Base-by-base conservation (phyloP, 1,284 basidiomycete species). In the Cutaneotrichosporon curvatum region DNA sequence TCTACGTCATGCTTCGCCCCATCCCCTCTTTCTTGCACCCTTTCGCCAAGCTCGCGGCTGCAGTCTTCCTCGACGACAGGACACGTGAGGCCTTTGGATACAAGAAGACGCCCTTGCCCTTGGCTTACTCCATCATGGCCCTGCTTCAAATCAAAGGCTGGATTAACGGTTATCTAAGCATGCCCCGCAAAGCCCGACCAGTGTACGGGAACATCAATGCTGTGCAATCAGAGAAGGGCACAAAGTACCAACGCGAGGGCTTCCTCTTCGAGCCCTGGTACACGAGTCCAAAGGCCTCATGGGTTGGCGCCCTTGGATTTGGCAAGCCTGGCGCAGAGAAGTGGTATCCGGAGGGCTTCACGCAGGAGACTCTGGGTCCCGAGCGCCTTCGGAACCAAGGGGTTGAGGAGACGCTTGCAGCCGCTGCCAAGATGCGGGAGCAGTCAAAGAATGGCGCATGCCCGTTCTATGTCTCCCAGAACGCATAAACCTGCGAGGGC, bases 191-290 rank as follows among this genome's bases (percentile, higher is more conserved):
- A 5, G 19, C 8, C n/a, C 31, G 16, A 12, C 47, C 50, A 2
- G 2, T 19, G 6, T 40, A 42, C 32, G 16, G 28, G 14, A 36
- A 12, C 12, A 28, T 12, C 12, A 28, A 28, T 7, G 25, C 7
- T 7, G 25, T 28, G 25, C 8, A 9, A 21, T 21, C 31, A 20
- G 42, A n/a, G 16, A 25, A 35, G 25, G 22, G 36, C 6, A 38
- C 37, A 31, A 28, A 21, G 14, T 40, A 39, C 16, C 37, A 28
- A 4, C 44, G 51, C 9, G 15, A 47, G 18, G 51, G 51, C 0
- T 53, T 43, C 44, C 44, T 53, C 28, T 53, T 42, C n/a, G 51
- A 53, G 47, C 51, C 51, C 25, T 53, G 33, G 36, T 53, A 53
- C 25, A 28, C 31, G 18, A 21, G n/a, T 19, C 25, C 25, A 2